These are phyloP conservation scores for Sporothrix globosa DNA, from an alignment of 2,329 filamentous ascomycete genomes.

Conservation along the genomic window DNA sequence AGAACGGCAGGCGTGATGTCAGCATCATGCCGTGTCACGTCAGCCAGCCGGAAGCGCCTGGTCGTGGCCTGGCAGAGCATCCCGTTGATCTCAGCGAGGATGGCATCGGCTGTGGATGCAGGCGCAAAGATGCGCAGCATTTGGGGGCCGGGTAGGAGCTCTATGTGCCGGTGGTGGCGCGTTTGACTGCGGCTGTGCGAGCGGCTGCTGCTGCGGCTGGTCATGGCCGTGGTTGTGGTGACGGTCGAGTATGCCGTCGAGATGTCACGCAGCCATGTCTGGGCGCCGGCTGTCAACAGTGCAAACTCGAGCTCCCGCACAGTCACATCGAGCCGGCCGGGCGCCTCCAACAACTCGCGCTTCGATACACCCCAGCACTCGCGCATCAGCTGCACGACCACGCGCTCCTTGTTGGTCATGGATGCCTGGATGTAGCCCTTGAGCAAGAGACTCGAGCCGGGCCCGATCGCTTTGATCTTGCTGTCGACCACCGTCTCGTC, in stretches of 20 bases:
- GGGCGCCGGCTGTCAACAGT: slow-evolving; percentile 49
- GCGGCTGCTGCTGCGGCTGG: slow-evolving; percentile 42
- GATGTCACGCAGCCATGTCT: slow-evolving; percentile 44
- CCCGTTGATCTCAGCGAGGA: slow-evolving; percentile 44
- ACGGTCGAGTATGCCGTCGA: slow-evolving; percentile 36
- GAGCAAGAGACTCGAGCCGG: slow-evolving; percentile 28
- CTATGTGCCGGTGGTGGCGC: slow-evolving; percentile 41
- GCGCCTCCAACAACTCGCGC: slow-evolving; percentile 49
- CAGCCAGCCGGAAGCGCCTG: slow-evolving; percentile 15
- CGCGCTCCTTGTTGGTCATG: slow-evolving; percentile 46
- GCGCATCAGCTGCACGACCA: slow-evolving; percentile 51
- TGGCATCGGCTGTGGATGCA: slow-evolving; percentile 43
- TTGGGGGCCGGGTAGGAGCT: slow-evolving; percentile 41
- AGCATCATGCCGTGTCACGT: background rate
- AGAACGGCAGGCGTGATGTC: slow-evolving; percentile 36
- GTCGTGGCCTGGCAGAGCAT: slow-evolving; percentile 40
- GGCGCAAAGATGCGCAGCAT: slow-evolving; percentile 46
- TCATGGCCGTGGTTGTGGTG: slow-evolving; percentile 22
- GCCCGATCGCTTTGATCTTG: slow-evolving; percentile 26
- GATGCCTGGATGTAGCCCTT: slow-evolving; percentile 29
- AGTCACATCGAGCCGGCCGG: slow-evolving; percentile 49
- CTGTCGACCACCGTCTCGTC: slow-evolving; percentile 23
- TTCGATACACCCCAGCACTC: slow-evolving; percentile 56
- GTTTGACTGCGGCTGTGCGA: slow-evolving; percentile 37
- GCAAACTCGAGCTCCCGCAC: slow-evolving; percentile 49